Evolutionary conservation across 1,284 basidiomycete genomes (phyloP).

Genomic region (Irpex sp.): DNA sequence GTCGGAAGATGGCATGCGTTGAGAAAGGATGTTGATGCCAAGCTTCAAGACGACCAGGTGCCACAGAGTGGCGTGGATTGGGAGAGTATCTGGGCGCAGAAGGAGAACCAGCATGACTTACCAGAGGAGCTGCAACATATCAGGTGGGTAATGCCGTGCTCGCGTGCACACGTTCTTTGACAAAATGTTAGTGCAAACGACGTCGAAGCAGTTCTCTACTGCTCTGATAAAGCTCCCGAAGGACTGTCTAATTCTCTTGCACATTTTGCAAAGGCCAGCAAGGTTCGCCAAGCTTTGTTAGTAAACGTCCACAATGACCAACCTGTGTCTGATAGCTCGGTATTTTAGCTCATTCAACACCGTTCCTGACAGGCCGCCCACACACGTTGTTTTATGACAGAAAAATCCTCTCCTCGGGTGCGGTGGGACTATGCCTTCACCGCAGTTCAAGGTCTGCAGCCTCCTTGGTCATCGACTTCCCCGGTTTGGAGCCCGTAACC

Average conservation of each 20-base stretch:
- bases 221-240: constrained; percentile 62
- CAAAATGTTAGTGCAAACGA: constrained; percentile 22
- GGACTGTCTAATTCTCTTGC: constrained; percentile 43
- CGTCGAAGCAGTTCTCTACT: constrained; percentile 51
- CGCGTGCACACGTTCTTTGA: neutral
- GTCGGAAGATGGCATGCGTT: constrained; percentile 69
- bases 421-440: constrained; percentile 55
- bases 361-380: constrained; percentile 81
- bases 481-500: constrained; percentile 53
- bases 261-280: constrained; percentile 45
- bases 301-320: neutral
- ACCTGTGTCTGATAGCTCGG: constrained; percentile 48
- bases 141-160: constrained; percentile 28
- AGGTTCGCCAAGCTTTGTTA: constrained; percentile 34
- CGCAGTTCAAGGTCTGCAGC: constrained; percentile 20
- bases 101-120: constrained; percentile 22
- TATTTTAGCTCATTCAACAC: constrained; percentile 74
- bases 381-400: constrained; percentile 70
- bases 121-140: constrained; percentile 35
- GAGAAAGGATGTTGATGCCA: constrained; percentile 24
- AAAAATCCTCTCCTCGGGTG: constrained; percentile 59
- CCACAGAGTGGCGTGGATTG: constrained; percentile 34
- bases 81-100: constrained; percentile 47
- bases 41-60: constrained; percentile 2
- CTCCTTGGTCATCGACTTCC: constrained; percentile 32